Conservation (phyloP, 2,329 filamentous ascomycete species). For the Shiraia bambusicola region DNA sequence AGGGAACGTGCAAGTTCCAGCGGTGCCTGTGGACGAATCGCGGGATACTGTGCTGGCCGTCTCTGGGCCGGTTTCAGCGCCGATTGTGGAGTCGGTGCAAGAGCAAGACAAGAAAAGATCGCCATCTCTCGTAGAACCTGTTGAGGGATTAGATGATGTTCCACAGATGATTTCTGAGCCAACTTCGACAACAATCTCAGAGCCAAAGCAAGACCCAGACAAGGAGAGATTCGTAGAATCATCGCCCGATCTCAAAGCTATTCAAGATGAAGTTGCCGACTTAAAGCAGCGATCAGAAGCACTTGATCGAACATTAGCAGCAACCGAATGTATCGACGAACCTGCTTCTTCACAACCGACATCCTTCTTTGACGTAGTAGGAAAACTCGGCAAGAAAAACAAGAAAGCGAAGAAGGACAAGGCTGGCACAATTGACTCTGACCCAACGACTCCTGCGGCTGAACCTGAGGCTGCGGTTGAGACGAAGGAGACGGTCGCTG, state of each 20-base stretch:
- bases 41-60: neutral
- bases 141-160: no score
- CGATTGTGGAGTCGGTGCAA: neutral
- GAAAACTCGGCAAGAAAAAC: constrained; percentile 31
- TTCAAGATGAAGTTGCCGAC: constrained; percentile 30
- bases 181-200: neutral
- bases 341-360: constrained; percentile 12
- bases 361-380: constrained; percentile 32
- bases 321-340: constrained; percentile 11
- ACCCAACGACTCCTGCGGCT: constrained; percentile 28
- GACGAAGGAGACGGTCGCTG: constrained; percentile 21
- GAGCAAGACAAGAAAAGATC: neutral
- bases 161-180: neutral
- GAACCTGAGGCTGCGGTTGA: constrained; percentile 21
- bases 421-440: constrained; percentile 17
- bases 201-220: constrained; percentile 1
- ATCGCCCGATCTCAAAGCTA: constrained; percentile 28
- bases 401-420: constrained; percentile 30
- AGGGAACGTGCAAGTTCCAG: neutral
- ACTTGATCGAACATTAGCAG: constrained; percentile 22
- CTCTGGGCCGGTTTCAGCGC: constrained; percentile 3
- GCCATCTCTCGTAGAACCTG: no score
- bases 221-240: constrained; percentile 5
- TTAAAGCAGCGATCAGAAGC: constrained; percentile 31
- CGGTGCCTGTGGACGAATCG: constrained; percentile 1